A percentile compares a stretch with the other conserved stretches of the same genome.
These are phyloP conservation scores for Cyclotella atomus DNA, from an alignment of 108 stramenopile genomes.

Conservation along the genomic window DNA sequence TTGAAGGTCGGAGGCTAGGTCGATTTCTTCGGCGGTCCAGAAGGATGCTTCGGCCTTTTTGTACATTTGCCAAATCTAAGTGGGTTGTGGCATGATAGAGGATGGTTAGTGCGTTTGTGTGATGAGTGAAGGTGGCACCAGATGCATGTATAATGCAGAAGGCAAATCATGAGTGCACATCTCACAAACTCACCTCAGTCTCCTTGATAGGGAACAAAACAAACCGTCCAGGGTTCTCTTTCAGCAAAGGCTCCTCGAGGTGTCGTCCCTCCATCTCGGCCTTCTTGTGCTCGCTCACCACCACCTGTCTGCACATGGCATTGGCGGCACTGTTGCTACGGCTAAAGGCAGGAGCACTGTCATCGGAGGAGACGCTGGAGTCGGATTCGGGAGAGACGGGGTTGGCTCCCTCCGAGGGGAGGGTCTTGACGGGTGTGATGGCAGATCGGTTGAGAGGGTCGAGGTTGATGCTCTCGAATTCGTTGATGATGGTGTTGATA, in stretches of 20 bases:
- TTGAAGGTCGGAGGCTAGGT: conserved; percentile 92
- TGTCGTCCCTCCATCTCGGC: conserved; percentile 64
- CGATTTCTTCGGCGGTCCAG: conserved; percentile 99
- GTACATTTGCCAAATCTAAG: conserved; percentile 95
- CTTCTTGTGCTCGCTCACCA: conserved; percentile 73
- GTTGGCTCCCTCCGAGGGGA: neutral
- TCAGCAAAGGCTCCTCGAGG: conserved; percentile 66
- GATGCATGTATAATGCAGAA: neutral
- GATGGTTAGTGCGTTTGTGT: no score
- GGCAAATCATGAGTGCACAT: neutral
- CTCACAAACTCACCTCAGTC: conserved; percentile 76
- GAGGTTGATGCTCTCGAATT: conserved; percentile 33
- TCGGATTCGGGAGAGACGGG: conserved; percentile 25
- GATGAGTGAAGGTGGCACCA: no score
- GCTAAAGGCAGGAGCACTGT: neutral
- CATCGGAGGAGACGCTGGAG: conserved; percentile 26
- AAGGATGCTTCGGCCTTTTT: conserved; percentile 99
- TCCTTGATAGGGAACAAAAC: conserved; percentile 99
- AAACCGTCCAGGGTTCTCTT: conserved; percentile 92
- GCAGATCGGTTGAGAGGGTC: conserved; percentile 29
- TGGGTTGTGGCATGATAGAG: neutral
- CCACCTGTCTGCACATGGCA: conserved; percentile 2
- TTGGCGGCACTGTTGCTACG: neutral
- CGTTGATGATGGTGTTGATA: conserved; percentile 27
- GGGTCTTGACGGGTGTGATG: conserved; percentile 31